A percentile compares a stretch with the other conserved stretches of the same genome.
phyloP scores from a whole-genome alignment of 2,329 filamentous ascomycete genomes.

The Fusarium acutatum region DNA sequence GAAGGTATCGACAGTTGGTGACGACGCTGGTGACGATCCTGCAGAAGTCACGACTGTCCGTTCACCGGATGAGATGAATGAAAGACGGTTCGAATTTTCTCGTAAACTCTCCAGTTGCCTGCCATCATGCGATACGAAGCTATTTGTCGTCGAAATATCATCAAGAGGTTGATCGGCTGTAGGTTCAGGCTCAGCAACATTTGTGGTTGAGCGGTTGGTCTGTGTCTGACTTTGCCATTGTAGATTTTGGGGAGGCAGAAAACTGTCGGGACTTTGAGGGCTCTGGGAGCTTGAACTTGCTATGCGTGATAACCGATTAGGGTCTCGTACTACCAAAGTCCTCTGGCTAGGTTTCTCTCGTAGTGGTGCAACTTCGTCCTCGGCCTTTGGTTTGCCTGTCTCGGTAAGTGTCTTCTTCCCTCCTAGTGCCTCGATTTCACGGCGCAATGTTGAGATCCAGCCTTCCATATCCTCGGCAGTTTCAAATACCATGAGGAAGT shows the following conservation, averaged over 20 bases:
- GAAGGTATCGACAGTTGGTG: conserved; percentile 64
- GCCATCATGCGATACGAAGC: conserved; percentile 66
- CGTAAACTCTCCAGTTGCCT: conserved; percentile 65
- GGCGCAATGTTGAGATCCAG: conserved; percentile 75
- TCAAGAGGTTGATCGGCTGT: conserved; percentile 57
- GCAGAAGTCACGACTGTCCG: conserved; percentile 67
- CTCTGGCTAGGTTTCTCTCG: conserved; percentile 55
- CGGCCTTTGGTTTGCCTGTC: conserved; percentile 61
- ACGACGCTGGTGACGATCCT: conserved; percentile 62
- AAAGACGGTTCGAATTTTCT: conserved; percentile 65
- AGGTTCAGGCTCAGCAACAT: conserved; percentile 34
- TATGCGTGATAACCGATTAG: conserved; percentile 54
- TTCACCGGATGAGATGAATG: conserved; percentile 68
- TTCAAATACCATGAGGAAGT: conserved; percentile 77
- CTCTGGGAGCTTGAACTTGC: conserved; percentile 29
- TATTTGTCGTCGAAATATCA: conserved; percentile 65
- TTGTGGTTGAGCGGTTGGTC: conserved; percentile 18
- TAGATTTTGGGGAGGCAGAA: conserved; percentile 26
- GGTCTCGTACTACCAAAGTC: conserved; percentile 58
- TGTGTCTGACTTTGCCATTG: conserved; percentile 18
- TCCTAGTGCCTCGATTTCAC: conserved; percentile 74
- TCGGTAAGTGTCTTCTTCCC: conserved; percentile 71
- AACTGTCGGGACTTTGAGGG: conserved; percentile 2
- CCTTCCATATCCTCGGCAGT: conserved; percentile 77
- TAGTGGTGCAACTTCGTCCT: conserved; percentile 47